Percentiles rank a stretch among this genome's conserved stretches.
These are phyloP conservation scores for Cutaneotrichosporon curvatum DNA, from an alignment of 1,284 basidiomycete genomes.

Conservation along the genomic window DNA sequence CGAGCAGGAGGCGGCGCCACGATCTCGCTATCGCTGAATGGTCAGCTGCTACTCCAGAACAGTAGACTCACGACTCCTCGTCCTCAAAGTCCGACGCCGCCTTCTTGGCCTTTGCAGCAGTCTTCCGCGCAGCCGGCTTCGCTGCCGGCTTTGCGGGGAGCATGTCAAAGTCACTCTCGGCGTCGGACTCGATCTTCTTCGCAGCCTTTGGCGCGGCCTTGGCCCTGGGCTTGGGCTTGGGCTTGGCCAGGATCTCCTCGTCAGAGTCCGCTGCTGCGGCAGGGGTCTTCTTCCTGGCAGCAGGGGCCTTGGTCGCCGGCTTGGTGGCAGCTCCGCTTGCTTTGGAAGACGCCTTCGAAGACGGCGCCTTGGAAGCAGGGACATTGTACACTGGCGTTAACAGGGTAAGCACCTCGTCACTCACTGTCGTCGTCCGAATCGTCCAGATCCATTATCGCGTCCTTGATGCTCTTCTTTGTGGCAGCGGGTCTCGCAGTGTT, in stretches of 20 bases:
- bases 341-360: no score
- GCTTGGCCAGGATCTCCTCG: slow-evolving; percentile 12
- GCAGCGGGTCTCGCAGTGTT: slow-evolving; percentile 41
- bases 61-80: slow-evolving; percentile 11
- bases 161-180: slow-evolving; percentile 1
- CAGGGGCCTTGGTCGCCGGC: slow-evolving; percentile 5
- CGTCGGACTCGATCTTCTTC: neutral
- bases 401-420: slow-evolving; percentile 1
- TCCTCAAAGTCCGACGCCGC: slow-evolving; percentile 17
- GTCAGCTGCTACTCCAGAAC: no score
- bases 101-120: slow-evolving; percentile 9
- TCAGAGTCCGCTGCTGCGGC: slow-evolving; percentile 15
- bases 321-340: neutral
- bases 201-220: slow-evolving; percentile 4
- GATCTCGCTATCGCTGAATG: no score
- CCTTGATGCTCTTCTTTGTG: slow-evolving; percentile 21
- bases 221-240: slow-evolving; percentile 6
- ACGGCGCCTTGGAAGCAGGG: slow-evolving; percentile 28
- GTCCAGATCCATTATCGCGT: slow-evolving; percentile 48
- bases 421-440: slow-evolving; percentile 55
- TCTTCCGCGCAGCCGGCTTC: slow-evolving; percentile 9
- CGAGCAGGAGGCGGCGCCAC: neutral
- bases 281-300: slow-evolving; percentile 25
- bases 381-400: slow-evolving; percentile 27
- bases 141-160: slow-evolving; percentile 2